A percentile compares a stretch with the other conserved stretches of the same genome.
phyloP scores from a whole-genome alignment of 2,329 filamentous ascomycete genomes.

The Dothideomycetes sp. region DNA sequence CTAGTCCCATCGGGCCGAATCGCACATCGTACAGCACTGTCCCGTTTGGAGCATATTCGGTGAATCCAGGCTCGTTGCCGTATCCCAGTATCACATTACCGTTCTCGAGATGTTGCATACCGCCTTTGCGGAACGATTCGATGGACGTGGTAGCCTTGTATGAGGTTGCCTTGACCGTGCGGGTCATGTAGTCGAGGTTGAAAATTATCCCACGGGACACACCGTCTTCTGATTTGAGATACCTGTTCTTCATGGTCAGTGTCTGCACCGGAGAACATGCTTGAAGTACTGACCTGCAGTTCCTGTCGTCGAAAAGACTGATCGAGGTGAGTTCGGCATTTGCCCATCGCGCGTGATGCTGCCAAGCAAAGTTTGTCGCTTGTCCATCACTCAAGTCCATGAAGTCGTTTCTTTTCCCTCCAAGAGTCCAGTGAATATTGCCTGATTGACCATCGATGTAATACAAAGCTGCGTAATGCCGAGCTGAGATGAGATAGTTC shows the following conservation, averaged over 20 bases:
- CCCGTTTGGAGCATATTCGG: constrained; percentile 33
- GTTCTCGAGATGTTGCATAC: constrained; percentile 39
- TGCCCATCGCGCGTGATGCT: constrained; percentile 40
- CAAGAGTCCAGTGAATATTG: constrained; percentile 40
- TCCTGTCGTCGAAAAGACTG: background rate
- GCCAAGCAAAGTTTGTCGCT: constrained; percentile 38
- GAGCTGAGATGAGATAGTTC: constrained; percentile 37
- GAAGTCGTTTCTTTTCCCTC: constrained; percentile 35
- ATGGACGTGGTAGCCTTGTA: background rate
- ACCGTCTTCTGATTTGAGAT: background rate
- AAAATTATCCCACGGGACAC: background rate
- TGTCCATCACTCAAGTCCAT: constrained; percentile 28
- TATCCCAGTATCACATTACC: constrained; percentile 46
- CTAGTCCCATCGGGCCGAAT: constrained; percentile 19
- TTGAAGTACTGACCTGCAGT: too few species aligned
- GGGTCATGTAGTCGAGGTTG: background rate
- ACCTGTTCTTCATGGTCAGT: too few species aligned
- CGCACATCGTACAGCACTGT: constrained; percentile 41
- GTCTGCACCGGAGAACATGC: too few species aligned
- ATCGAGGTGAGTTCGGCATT: background rate
- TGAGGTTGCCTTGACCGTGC: background rate
- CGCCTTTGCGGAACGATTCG: constrained; percentile 24
- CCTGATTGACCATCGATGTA: constrained; percentile 33
- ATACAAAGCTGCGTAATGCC: constrained; percentile 31
- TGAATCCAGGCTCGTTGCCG: constrained; percentile 31